Conservation (phyloP, 2,329 filamentous ascomycete species). For the Lachnellula occidentalis region DNA sequence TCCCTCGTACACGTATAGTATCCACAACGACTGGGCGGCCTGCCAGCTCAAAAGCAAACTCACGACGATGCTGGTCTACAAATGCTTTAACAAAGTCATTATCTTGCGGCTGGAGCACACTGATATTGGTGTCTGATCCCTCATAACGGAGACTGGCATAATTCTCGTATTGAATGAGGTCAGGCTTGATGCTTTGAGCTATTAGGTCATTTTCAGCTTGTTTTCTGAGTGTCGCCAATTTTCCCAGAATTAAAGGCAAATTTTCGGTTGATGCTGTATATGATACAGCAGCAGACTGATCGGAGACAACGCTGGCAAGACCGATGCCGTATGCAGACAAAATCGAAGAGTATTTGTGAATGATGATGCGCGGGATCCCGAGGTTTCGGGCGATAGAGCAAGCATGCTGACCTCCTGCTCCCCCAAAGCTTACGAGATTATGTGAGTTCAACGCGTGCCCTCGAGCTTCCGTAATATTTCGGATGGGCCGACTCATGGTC, state of each 20-base stretch:
- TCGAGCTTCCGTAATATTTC: constrained; percentile 83
- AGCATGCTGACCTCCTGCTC: constrained; percentile 88
- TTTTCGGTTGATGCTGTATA: constrained; percentile 30
- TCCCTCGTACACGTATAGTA: constrained; percentile 78
- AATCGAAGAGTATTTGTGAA: constrained; percentile 82
- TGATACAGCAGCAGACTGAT: constrained; percentile 40
- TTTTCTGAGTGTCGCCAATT: neutral
- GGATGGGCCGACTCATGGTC: constrained; percentile 83
- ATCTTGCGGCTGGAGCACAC: constrained; percentile 74
- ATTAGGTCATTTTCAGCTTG: neutral
- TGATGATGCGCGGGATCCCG: constrained; percentile 75
- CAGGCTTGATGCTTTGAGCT: constrained; percentile 70
- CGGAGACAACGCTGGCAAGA: constrained; percentile 86
- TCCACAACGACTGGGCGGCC: constrained; percentile 83
- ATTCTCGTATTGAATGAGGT: constrained; percentile 74
- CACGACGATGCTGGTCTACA: constrained; percentile 75
- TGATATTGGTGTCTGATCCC: constrained; percentile 80
- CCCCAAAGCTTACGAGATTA: constrained; percentile 81
- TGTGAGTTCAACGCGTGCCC: constrained; percentile 85
- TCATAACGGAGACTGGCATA: constrained; percentile 90
- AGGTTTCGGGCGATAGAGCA: constrained; percentile 75
- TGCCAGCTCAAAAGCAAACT: constrained; percentile 81
- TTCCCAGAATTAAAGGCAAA: neutral
- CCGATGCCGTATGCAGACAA: constrained; percentile 89
- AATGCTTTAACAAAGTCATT: constrained; percentile 67